These are phyloP conservation scores for Oryza rufipogon DNA, from an alignment of 176 grass and related monocot species.

Conservation along the genomic window DNA sequence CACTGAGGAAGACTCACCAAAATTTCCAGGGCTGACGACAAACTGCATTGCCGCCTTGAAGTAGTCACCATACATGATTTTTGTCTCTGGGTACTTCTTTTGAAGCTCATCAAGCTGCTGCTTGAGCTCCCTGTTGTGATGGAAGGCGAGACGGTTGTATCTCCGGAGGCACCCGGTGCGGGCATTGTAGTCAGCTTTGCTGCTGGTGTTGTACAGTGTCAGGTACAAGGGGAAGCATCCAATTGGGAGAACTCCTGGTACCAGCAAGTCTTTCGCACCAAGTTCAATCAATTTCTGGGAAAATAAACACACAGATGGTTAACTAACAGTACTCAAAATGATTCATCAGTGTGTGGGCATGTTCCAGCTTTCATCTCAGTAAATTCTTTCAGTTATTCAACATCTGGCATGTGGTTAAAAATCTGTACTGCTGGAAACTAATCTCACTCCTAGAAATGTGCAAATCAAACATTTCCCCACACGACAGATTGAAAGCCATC, in stretches of 20 bases:
- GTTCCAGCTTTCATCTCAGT: background rate
- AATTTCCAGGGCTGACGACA: conserved; percentile 56
- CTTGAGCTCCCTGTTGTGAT: conserved; percentile 81
- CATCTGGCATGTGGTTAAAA: conserved; percentile 1
- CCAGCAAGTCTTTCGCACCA: conserved; percentile 76
- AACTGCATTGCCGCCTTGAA: conserved; percentile 84
- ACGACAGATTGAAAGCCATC: background rate
- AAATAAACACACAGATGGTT: background rate
- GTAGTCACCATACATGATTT: conserved; percentile 86
- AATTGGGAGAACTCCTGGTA: conserved; percentile 77
- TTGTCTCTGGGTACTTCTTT: conserved; percentile 69
- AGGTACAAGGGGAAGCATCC: conserved; percentile 91
- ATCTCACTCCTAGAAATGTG: background rate
- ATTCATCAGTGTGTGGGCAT: background rate
- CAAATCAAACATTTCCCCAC: background rate
- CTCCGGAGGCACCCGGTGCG: conserved; percentile 78
- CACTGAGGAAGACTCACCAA: conserved; percentile 52
- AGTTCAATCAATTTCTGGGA: conserved; percentile 76
- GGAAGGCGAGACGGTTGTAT: conserved; percentile 76
- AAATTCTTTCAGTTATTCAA: conserved; percentile 3
- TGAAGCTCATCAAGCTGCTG: conserved; percentile 64
- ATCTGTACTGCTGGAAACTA: background rate
- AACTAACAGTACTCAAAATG: background rate
- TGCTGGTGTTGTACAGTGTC: conserved; percentile 75
- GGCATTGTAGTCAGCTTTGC: conserved; percentile 63